A percentile compares a stretch with the other conserved stretches of the same genome.
Evolutionary conservation across 352 stramenopile species (phyloP).

Genomic region (Globisporangium apiculatum): DNA sequence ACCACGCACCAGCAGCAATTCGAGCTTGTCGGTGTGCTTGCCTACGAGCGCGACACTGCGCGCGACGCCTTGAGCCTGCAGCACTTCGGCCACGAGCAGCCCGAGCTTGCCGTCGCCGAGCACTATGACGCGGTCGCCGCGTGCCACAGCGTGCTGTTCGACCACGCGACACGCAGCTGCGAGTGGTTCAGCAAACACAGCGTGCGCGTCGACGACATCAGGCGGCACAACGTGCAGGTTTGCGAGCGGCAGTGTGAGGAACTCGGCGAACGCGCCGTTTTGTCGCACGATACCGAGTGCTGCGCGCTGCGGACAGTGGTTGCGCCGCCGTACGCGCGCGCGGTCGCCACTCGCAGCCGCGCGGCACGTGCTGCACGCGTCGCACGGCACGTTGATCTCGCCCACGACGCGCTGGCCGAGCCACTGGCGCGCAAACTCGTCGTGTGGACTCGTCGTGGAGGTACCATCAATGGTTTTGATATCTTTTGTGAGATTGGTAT

Average conservation of each 20-base stretch:
- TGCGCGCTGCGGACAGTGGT: conserved; percentile 82
- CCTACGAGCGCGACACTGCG: conserved; percentile 45
- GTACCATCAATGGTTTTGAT: too few species aligned
- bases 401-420: conserved; percentile 82
- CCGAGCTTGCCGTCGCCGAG: conserved; percentile 88
- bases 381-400: conserved; percentile 89
- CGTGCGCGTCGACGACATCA: conserved; percentile 51
- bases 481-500: too few species aligned
- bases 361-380: conserved; percentile 37
- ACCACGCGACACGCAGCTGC: conserved; percentile 81
- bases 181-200: conserved; percentile 82
- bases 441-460: too few species aligned
- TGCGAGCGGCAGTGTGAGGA: conserved; percentile 60
- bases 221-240: conserved; percentile 84
- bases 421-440: conserved; percentile 17
- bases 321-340: conserved; percentile 40
- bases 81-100: conserved; percentile 78
- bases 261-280: conserved; percentile 81
- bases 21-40: conserved; percentile 51
- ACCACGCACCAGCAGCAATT: conserved; percentile 16
- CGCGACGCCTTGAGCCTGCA: conserved; percentile 28
- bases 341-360: conserved; percentile 13
- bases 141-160: conserved; percentile 67
- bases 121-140: conserved; percentile 59
- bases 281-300: conserved; percentile 81